phyloP scores from a whole-genome alignment of 1,284 basidiomycete genomes.

The Peniophora sp. region DNA sequence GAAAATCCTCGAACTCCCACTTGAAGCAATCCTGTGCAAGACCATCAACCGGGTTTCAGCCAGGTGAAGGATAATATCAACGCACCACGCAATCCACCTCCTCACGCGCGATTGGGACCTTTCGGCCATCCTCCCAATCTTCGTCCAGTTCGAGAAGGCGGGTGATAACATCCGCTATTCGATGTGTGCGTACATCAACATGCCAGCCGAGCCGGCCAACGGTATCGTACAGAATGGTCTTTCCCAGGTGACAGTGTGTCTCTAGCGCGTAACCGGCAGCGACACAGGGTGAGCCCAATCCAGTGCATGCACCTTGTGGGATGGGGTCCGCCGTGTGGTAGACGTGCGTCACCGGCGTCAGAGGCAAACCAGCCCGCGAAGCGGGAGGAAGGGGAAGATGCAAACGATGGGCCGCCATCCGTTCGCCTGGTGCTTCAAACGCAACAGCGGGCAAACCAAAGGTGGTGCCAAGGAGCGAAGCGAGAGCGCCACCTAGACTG shows the following conservation, averaged over 20 bases:
- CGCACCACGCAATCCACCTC: slow-evolving; percentile 41
- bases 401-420: slow-evolving; percentile 78
- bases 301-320: slow-evolving; percentile 70
- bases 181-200: slow-evolving; percentile 72
- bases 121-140: slow-evolving; percentile 30
- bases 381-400: slow-evolving; percentile 67
- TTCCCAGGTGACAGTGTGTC: slow-evolving; percentile 55
- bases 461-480: slow-evolving; percentile 83
- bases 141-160: slow-evolving; percentile 61
- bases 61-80: slow-evolving; percentile 7
- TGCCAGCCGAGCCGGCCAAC: slow-evolving; percentile 79
- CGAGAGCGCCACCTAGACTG: slow-evolving; percentile 83
- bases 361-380: slow-evolving; percentile 28
- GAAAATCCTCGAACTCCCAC: slow-evolving; percentile 57
- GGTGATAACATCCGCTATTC: slow-evolving; percentile 71
- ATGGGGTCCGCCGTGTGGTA: slow-evolving; percentile 82
- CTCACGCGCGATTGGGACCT: slow-evolving; percentile 23
- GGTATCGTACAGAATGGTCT: slow-evolving; percentile 84
- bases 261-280: slow-evolving; percentile 68
- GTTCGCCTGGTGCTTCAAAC: slow-evolving; percentile 91
- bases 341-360: slow-evolving; percentile 56
- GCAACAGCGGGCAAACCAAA: slow-evolving; percentile 93
- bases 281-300: slow-evolving; percentile 54
- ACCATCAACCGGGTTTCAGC: not conserved
- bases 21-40: slow-evolving; percentile 53